phyloP scores from a whole-genome alignment of 2,329 filamentous ascomycete species.

The Trichophyton mentagrophytes region DNA sequence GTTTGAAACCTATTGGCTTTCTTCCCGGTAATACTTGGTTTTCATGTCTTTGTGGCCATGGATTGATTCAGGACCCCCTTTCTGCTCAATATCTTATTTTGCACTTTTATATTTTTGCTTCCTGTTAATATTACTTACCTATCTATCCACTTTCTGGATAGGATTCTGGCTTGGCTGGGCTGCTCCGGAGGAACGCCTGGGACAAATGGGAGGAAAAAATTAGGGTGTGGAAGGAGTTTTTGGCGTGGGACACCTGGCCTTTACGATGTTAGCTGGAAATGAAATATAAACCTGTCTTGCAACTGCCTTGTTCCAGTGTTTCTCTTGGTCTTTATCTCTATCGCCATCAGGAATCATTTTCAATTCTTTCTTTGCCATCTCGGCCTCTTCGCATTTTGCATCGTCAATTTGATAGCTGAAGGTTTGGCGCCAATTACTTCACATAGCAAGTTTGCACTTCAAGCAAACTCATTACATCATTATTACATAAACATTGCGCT shows the following conservation, averaged over 20 bases:
- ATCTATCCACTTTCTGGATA: conserved; percentile 17
- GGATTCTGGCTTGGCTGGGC: conserved; percentile 13
- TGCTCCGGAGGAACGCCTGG: conserved; percentile 32
- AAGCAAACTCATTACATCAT: background rate
- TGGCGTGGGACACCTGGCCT: background rate
- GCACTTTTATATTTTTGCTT: background rate
- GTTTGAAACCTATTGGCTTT: background rate
- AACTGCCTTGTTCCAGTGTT: background rate
- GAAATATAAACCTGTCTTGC: background rate
- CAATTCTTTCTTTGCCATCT: background rate
- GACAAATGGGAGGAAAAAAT: conserved; percentile 26
- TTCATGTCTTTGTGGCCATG: conserved; percentile 29
- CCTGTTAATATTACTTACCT: background rate
- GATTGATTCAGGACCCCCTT: conserved; percentile 22
- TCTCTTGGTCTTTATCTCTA: background rate
- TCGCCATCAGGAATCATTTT: background rate
- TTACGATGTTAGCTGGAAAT: background rate
- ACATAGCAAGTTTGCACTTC: background rate
- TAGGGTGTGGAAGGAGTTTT: conserved; percentile 25
- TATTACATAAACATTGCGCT: background rate
- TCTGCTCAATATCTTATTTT: conserved; percentile 11
- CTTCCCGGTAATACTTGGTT: conserved; percentile 13
- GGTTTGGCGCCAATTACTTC: background rate
- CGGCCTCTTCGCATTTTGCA: background rate
- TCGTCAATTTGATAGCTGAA: background rate